Evolutionary conservation across 1,284 basidiomycete genomes (phyloP).

Genomic region (Sanghuangporus baumii): DNA sequence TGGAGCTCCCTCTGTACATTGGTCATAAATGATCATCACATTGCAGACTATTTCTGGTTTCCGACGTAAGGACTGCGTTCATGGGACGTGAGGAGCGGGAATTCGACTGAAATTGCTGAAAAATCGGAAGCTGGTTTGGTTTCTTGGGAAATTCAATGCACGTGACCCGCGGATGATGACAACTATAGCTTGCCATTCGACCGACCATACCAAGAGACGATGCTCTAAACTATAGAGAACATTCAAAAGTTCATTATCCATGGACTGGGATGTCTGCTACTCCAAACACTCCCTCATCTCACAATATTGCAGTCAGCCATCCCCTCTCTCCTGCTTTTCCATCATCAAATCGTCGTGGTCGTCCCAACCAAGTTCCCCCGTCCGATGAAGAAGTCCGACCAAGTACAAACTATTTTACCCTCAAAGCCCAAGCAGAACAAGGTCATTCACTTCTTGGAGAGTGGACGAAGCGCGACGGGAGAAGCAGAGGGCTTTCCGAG

Average conservation of each 20-base stretch:
- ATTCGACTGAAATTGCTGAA: too few species aligned
- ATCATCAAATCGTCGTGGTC: constrained; percentile 4
- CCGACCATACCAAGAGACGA: too few species aligned
- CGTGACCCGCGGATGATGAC: neutral
- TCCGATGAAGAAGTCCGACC: constrained; percentile 9
- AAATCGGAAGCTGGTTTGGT: too few species aligned
- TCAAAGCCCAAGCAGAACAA: constrained; percentile 17
- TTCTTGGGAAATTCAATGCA: neutral
- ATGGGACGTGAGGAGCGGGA: too few species aligned
- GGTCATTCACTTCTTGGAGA: constrained; percentile 5
- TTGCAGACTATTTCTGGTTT: too few species aligned
- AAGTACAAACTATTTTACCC: constrained; percentile 13
- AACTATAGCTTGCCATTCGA: too few species aligned
- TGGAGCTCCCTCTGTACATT: too few species aligned
- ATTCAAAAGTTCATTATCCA: neutral
- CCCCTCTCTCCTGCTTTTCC: constrained; percentile 15
- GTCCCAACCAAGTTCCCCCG: neutral
- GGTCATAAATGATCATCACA: too few species aligned
- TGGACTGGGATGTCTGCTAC: constrained; percentile 16
- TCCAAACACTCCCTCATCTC: constrained; percentile 2
- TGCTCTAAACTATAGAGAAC: neutral
- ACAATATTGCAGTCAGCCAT: constrained; percentile 1
- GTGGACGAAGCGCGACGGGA: constrained; percentile 9
- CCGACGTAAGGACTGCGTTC: too few species aligned
- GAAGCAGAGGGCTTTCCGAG: neutral